phyloP scores from a whole-genome alignment of 257 asterid species.

The Lantana camara region DNA sequence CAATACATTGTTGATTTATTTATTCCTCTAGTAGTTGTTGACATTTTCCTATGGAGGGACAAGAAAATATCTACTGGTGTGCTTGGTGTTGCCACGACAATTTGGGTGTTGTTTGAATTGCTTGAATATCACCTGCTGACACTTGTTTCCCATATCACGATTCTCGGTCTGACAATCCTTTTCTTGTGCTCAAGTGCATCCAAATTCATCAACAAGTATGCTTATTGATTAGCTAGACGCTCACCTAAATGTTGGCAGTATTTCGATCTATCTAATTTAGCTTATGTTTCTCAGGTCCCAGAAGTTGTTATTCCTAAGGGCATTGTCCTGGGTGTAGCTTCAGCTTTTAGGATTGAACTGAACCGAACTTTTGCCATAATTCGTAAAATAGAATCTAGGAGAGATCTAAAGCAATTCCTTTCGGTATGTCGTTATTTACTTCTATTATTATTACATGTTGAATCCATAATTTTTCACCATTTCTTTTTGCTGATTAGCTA shows the following conservation, averaged over 20 bases:
- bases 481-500: no score
- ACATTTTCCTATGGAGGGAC: conserved; percentile 91
- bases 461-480: no score
- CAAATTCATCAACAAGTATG: conserved; percentile 77
- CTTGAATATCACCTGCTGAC: conserved; percentile 85
- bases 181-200: conserved; percentile 90
- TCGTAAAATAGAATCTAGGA: conserved; percentile 77
- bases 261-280: conserved; percentile 16
- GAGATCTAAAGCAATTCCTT: conserved; percentile 80
- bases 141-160: conserved; percentile 78
- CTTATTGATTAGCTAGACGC: background rate
- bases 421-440: conserved; percentile 47
- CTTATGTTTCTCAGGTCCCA: conserved; percentile 60
- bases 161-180: conserved; percentile 64
- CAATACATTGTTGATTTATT: background rate
- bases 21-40: conserved; percentile 67
- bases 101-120: conserved; percentile 93
- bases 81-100: conserved; percentile 75
- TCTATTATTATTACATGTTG: no score
- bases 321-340: conserved; percentile 68
- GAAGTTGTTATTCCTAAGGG: conserved; percentile 72
- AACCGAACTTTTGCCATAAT: conserved; percentile 65
- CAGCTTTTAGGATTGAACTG: conserved; percentile 77
- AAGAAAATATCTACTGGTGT: conserved; percentile 78
- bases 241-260: background rate